These are phyloP conservation scores for Camelina hispida DNA, from an alignment of 345 rosid species.

Conservation along the genomic window DNA sequence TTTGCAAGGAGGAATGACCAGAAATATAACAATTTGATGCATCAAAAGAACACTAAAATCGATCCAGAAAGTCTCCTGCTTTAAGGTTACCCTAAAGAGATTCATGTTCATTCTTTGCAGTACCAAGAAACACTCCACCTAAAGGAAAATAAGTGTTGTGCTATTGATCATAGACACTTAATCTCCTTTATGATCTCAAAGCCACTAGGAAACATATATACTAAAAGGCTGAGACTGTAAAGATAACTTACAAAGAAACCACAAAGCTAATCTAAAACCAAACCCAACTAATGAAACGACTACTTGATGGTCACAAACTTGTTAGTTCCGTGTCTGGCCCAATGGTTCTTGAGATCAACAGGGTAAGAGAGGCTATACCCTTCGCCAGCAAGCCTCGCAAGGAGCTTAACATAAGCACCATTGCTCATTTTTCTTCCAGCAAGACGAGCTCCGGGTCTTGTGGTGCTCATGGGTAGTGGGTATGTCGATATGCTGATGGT, in stretches of 20 bases:
- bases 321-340: conserved; percentile 81
- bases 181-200: not conserved
- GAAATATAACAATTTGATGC: no score
- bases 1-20: no score
- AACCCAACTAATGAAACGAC: conserved; percentile 3
- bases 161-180: conserved; percentile 6
- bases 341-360: conserved; percentile 66
- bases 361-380: conserved; percentile 61
- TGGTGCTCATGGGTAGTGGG: conserved; percentile 68
- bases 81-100: no score
- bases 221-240: not conserved
- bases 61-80: not conserved
- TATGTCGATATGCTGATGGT: conserved; percentile 56
- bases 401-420: conserved; percentile 65
- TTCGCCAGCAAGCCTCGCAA: conserved; percentile 61
- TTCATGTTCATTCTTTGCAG: not conserved
- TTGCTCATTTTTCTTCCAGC: conserved; percentile 83
- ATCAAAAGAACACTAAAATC: no score
- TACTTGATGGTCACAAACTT: conserved; percentile 73
- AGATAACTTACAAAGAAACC: conserved; percentile 1
- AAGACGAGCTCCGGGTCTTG: conserved; percentile 60
- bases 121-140: conserved; percentile 7
- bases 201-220: conserved; percentile 26
- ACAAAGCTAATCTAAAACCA: conserved; percentile 23
- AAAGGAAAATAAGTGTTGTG: not conserved